Evolutionary conservation across 2,329 filamentous ascomycete species (phyloP), one percentile per base, ranked within the genome.

Genomic region (Fusarium graminum): DNA sequence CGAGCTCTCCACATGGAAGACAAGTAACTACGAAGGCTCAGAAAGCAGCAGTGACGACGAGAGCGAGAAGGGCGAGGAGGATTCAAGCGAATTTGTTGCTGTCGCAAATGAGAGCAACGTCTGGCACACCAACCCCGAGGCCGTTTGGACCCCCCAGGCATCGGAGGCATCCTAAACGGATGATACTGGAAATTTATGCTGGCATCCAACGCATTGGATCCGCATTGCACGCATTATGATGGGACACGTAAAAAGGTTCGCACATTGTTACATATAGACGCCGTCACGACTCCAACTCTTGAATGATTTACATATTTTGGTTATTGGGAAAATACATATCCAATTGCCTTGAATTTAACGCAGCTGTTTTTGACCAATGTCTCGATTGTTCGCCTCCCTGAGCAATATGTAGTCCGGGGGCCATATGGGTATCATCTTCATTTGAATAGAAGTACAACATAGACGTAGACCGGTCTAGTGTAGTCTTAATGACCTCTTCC

Each of bases 1-100:
- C 52, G 82, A 87, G 75, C 77, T 88, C 44, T 82, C 82, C 46
- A 76, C 81, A 3, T 87, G 84, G 84, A 84, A 86, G 73, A 78
- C 79, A 16, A 79, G 75, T 67, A 78, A 77, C 7, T 77, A 76
- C 43, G 77, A 78, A 41, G 78, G 75, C 12, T 78, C 78, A 28
- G 75, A 78, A 25, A 67, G 68, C 17, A 76, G 77, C 8, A 75
- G 77, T 3, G 78, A 78, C 12, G 75, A 76, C 47, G 79, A 79
- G 16, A 74, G 75, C 54, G 69, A 77, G 39, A 66, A 69, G 40
- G 58, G 58, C 44, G 65, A 75, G 44, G 64, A 64, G 46, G 70
- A 58, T 11, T 77, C 76, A 19, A 77, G 78, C 52, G 83, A 86
- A 36, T 90, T 87, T 50, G 81, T 83, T 16, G 77, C 81, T 61